Evolutionary conservation across 371 early-diverging fungal genomes (phyloP), one percentile per base, ranked within the genome.

Genomic region (Fennellomyces sp.): DNA sequence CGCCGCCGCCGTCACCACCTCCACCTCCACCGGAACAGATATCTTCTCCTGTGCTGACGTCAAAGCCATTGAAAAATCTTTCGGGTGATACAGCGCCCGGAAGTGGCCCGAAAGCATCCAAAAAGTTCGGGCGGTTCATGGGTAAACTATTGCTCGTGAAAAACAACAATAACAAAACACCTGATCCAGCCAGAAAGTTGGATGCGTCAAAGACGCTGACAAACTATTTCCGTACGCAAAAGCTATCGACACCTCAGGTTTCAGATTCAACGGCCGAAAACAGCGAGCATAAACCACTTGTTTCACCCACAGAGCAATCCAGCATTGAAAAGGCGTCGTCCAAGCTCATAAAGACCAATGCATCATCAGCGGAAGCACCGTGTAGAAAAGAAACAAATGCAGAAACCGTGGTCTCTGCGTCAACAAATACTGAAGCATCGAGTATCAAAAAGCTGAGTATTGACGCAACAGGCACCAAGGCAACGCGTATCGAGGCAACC

Each of bases 81-180:
- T 11, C 8, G 11, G 36, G 36, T 8, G 15, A 11, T 8, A 36
- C 36, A 11, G 41, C 41, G 2, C n/a, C 35, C 52, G 52, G 19
- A 35, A n/a, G 19, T 10, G 17, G 6, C 21, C 17, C 17, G 17
- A 21, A 4, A 15, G 17, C 33, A 17, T 21, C 19, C 7, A 45
- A 45, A 30, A 73, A 68, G 31, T 73, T 69, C 49, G 74, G 70
- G 8, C 61, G 35, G 38, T 73, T 73, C 26, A 73, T 73, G 74
- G 74, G 74, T 21, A 70, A 69, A 36, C 19, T 73, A 57, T 36
- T 73, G 23, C 56, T 73, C 11, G 39, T 49, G 41, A 49, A 36
- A 41, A 30, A 36, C 45, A 31, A 25, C 19, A 54, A 54, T 12
- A 39, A 47, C 2, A 42, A 42, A 8, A 11, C 35, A 0, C 42